Conservation (phyloP, 1,139 yeast genomes). For the Meyerozyma carpophila region DNA sequence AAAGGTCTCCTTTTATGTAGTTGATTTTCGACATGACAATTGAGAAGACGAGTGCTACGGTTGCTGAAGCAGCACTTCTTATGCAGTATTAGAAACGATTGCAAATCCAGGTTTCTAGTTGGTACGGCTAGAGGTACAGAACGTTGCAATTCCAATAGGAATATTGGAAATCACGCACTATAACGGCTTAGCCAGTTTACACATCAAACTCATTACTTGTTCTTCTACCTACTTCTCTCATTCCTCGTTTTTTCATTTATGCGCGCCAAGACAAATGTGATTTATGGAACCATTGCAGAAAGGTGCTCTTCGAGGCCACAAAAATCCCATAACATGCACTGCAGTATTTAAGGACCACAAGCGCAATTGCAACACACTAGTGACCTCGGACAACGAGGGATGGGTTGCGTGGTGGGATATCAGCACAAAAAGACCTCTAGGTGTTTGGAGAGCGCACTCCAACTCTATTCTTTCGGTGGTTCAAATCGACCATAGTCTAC, state of each 20-base stretch:
- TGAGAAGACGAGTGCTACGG: too few relatives aligned
- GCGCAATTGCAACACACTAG: slow-evolving; percentile 8
- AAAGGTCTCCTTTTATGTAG: slow-evolving; percentile 61
- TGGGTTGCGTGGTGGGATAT: slow-evolving; percentile 50
- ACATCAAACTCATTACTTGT: too few relatives aligned
- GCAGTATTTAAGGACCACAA: background rate
- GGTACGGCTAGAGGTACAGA: too few relatives aligned
- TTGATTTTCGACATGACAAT: slow-evolving; percentile 8
- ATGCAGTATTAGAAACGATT: too few relatives aligned
- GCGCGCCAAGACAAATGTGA: background rate
- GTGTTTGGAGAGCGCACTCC: slow-evolving; percentile 48
- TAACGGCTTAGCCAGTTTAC: too few relatives aligned
- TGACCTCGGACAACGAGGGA: slow-evolving; percentile 45
- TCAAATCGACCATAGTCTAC: slow-evolving; percentile 24
- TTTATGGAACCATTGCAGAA: background rate
- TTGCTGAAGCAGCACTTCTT: too few relatives aligned
- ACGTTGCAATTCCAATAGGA: too few relatives aligned
- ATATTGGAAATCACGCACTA: too few relatives aligned
- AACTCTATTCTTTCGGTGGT: slow-evolving; percentile 37
- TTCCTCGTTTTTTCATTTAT: too few relatives aligned
- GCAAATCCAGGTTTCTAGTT: too few relatives aligned
- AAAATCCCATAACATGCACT: background rate
- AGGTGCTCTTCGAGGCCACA: background rate
- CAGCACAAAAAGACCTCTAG: slow-evolving; percentile 33
- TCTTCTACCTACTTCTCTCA: too few relatives aligned